Evolutionary conservation across 805 yeast genomes (phyloP).

Genomic region (Candida suzukii): DNA sequence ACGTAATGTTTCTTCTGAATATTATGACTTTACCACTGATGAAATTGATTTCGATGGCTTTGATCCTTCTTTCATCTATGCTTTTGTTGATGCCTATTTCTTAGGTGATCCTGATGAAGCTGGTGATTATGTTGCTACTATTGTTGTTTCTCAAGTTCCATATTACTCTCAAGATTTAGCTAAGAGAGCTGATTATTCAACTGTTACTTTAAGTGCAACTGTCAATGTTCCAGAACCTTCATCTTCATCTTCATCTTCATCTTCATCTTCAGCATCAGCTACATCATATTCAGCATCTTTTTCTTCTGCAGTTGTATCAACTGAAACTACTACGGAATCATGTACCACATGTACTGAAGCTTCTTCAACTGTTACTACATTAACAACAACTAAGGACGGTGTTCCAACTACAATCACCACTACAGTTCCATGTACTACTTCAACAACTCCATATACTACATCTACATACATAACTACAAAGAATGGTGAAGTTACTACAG

Average conservation of each 20-base stretch:
- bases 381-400: neutral
- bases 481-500: too few relatives aligned
- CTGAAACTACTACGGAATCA: too few relatives aligned
- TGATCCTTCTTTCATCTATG: neutral
- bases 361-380: neutral
- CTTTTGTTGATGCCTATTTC: neutral
- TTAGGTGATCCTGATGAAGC: neutral
- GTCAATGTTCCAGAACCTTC: neutral
- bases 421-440: neutral
- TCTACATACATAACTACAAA: constrained; percentile 35
- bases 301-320: too few relatives aligned
- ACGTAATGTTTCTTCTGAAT: too few relatives aligned
- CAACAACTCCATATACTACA: neutral
- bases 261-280: too few relatives aligned
- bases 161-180: neutral
- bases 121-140: neutral
- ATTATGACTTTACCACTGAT: neutral
- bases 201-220: neutral
- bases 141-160: neutral
- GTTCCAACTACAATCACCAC: neutral
- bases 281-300: too few relatives aligned
- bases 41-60: neutral
- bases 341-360: too few relatives aligned
- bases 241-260: neutral
- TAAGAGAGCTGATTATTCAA: neutral